A percentile compares a stretch with the other conserved stretches of the same genome.
Evolutionary conservation across 352 stramenopile species (phyloP).

Genomic region (Globisporangium ultimum): DNA sequence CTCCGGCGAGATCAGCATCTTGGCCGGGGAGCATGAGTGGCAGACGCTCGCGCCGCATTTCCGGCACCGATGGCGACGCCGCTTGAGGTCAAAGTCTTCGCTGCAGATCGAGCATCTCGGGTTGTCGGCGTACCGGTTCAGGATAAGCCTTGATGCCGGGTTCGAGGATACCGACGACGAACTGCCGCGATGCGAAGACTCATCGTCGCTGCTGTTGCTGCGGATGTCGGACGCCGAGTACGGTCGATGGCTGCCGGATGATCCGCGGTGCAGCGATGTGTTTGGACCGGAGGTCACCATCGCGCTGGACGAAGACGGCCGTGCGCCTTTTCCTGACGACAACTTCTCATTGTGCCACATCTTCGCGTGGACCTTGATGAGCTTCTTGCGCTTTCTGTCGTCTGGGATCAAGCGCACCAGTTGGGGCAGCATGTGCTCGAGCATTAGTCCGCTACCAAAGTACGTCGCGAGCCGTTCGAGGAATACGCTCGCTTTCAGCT

Average conservation of each 20-base stretch:
- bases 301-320: conserved; percentile 33
- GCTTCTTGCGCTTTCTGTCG: conserved; percentile 69
- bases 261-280: conserved; percentile 13
- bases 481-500: conserved; percentile 61
- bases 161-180: conserved; percentile 15
- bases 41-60: conserved; percentile 76
- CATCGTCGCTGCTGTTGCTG: conserved; percentile 39
- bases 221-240: conserved; percentile 43
- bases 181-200: conserved; percentile 7
- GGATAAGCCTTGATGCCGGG: conserved; percentile 22
- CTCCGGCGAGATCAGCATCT: conserved; percentile 75
- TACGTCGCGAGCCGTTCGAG: conserved; percentile 52
- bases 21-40: conserved; percentile 58
- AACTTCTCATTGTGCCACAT: conserved; percentile 9
- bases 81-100: conserved; percentile 74
- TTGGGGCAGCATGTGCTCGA: conserved; percentile 79
- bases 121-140: conserved; percentile 51
- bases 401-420: conserved; percentile 74
- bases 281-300: conserved; percentile 25
- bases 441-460: conserved; percentile 71
- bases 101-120: conserved; percentile 75
- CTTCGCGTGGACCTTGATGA: conserved; percentile 58
- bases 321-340: conserved; percentile 8
- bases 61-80: conserved; percentile 63
- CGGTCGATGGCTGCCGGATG: conserved; percentile 28